Evolutionary conservation across 371 early-diverging fungal species (phyloP).

Genomic region (Mortierella sp.): DNA sequence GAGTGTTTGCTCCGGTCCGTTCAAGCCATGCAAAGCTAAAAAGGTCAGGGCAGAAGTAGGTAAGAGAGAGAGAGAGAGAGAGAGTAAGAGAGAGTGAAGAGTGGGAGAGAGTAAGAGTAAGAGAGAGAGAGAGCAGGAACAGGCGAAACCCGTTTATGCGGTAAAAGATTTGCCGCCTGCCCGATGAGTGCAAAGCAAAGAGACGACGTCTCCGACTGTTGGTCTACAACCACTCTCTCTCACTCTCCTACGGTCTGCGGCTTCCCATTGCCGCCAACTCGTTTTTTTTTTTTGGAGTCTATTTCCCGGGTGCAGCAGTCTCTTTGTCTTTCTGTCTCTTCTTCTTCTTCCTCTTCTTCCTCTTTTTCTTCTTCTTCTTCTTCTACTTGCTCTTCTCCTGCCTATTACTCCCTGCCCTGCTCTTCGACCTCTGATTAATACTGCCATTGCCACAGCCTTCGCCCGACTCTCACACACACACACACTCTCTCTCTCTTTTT

Average conservation of each 20-base stretch:
- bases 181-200: neutral
- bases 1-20: too few species aligned
- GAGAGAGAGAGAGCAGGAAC: neutral
- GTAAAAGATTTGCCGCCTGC: neutral
- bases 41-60: too few species aligned
- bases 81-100: slow-evolving; percentile 2
- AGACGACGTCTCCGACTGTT: too few species aligned
- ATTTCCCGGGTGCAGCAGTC: too few species aligned
- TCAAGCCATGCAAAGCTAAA: too few species aligned
- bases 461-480: neutral
- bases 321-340: too few species aligned
- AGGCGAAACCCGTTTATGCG: neutral
- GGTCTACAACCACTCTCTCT: too few species aligned
- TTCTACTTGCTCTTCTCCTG: neutral
- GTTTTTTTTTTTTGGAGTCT: too few species aligned
- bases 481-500: neutral
- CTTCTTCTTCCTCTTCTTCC: neutral
- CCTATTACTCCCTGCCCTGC: neutral
- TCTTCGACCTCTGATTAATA: neutral
- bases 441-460: neutral
- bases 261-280: too few species aligned
- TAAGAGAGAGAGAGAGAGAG: too few species aligned
- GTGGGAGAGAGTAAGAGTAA: too few species aligned
- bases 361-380: neutral
- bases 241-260: too few species aligned